Evolutionary conservation across 2,329 filamentous ascomycete genomes (phyloP).

Genomic region (Magnaporthiopsis incrustans): DNA sequence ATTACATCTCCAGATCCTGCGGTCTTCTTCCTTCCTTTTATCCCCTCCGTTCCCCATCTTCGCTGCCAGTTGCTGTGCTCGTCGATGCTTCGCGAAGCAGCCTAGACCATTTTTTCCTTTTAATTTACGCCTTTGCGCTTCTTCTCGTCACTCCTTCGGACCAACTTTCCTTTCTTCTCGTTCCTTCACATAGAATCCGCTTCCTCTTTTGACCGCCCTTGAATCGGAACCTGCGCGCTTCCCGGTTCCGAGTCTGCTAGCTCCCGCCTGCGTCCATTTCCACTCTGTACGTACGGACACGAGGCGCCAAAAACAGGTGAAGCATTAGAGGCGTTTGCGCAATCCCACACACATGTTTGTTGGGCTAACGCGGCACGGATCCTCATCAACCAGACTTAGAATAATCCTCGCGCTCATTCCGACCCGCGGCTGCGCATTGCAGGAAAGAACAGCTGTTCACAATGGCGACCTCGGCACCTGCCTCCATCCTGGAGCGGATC

Average conservation of each 20-base stretch:
- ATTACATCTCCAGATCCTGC: slow-evolving; percentile 1
- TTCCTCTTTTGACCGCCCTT: not conserved
- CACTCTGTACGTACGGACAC: not conserved
- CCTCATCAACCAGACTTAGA: not conserved
- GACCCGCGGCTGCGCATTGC: not conserved
- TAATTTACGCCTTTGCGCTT: slow-evolving; percentile 21
- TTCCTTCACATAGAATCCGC: slow-evolving; percentile 11
- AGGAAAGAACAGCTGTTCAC: not conserved
- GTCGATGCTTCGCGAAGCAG: slow-evolving; percentile 12
- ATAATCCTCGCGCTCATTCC: not conserved
- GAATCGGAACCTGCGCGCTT: not conserved
- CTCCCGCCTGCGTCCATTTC: not conserved
- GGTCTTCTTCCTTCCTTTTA: slow-evolving; percentile 15
- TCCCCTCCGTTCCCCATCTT: slow-evolving; percentile 1
- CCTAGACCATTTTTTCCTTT: slow-evolving; percentile 19
- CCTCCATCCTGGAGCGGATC: slow-evolving; percentile 25
- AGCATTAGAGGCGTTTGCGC: not conserved
- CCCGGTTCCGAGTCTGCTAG: not conserved
- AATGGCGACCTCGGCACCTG: slow-evolving; percentile 11
- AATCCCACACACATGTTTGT: not conserved
- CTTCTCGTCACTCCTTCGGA: slow-evolving; percentile 35
- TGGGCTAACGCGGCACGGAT: not conserved
- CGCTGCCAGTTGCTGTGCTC: slow-evolving; percentile 15
- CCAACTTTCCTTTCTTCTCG: slow-evolving; percentile 20
- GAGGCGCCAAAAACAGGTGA: too few species aligned